Evolutionary conservation across 23 red algal genomes (phyloP), one percentile per base, ranked within the genome.

Genomic region (Gracilaria vermiculophylla): DNA sequence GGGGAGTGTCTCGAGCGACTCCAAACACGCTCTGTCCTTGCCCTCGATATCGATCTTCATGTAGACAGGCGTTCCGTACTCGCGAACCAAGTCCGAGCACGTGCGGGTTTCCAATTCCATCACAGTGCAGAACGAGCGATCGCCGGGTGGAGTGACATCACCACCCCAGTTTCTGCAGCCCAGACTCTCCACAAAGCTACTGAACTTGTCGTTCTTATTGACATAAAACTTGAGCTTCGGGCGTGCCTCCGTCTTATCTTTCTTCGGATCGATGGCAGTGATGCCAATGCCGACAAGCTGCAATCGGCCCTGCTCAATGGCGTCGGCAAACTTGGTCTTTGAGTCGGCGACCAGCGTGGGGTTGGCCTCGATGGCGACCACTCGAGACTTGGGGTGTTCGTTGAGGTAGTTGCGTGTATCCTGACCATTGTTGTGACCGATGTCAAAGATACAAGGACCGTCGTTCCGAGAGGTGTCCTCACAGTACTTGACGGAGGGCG

Each of bases 321-420:
- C 57, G 24, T 74, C 64, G 28, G 67, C 36, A 73, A 73, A 73
- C 67, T 73, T 44, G 44, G 49, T 13, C 29, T 66, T 29, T 21
- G 73, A 76, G 28, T 16, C 27, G 16, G 10, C 34, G 11, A 90
- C 62, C 5, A 90, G 86, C 11, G 75, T 75, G 1, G 86, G 86
- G 41, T 90, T 90, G 51, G 86, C 86, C 45, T 90, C 86, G 2
- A 90, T 75, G 8, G 86, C 86, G 13, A 90, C 71, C 2, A 90
- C 86, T 25, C 86, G 71, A 64, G 73, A 58, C 14, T 69, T 69
- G 27, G 61, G 44, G 23, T 73, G 42, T 35, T 90, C 53, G 23
- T 62, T 62, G 19, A 90, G 62, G 39, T 90, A 90, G 27, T 57
- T 44, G 53, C 36, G 53, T 27, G 86, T 90, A 24, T 90, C 86